Evolutionary conservation across 2,329 filamentous ascomycete genomes (phyloP).

Genomic region (Colletotrichum euphorbiae): DNA sequence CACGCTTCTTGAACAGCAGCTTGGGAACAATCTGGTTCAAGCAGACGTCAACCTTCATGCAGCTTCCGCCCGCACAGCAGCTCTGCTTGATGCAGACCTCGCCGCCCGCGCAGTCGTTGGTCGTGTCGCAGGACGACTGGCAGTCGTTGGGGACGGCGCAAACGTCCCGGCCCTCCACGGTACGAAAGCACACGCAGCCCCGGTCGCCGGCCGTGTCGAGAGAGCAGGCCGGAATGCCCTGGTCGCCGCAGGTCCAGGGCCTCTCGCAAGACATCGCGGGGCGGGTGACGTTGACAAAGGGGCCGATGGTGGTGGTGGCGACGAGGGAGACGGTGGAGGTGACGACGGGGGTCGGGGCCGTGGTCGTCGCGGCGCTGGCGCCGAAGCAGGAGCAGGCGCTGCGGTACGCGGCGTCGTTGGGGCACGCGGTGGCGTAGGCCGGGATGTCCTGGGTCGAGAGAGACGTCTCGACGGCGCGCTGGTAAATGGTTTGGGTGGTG

Average conservation of each 20-base stretch:
- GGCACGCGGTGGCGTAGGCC: constrained; percentile 44
- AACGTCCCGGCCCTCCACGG: constrained; percentile 25
- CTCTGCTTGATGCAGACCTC: constrained; percentile 38
- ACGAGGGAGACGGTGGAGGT: constrained; percentile 54
- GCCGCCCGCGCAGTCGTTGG: constrained; percentile 19
- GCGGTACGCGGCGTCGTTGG: constrained; percentile 39
- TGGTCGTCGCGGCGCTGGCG: constrained; percentile 45
- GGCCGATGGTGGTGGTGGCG: constrained; percentile 8
- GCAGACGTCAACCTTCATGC: constrained; percentile 36
- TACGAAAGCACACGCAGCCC: constrained; percentile 34
- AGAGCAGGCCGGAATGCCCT: constrained; percentile 11
- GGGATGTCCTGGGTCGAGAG: constrained; percentile 68
- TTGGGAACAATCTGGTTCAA: constrained; percentile 13
- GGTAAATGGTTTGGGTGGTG: constrained; percentile 16
- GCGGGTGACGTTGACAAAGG: constrained; percentile 31
- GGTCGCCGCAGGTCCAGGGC: constrained; percentile 28
- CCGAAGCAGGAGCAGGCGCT: constrained; percentile 48
- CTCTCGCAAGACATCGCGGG: constrained; percentile 12
- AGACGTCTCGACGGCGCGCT: constrained; percentile 47
- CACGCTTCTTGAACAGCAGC: constrained; percentile 35
- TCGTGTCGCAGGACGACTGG: constrained; percentile 11
- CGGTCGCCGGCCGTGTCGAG: neutral
- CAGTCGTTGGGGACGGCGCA: constrained; percentile 33
- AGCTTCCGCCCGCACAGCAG: constrained; percentile 27
- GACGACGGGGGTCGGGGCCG: constrained; percentile 51